phyloP scores from a whole-genome alignment of 371 early-diverging fungal genomes.

The Haplosporangium sp. region DNA sequence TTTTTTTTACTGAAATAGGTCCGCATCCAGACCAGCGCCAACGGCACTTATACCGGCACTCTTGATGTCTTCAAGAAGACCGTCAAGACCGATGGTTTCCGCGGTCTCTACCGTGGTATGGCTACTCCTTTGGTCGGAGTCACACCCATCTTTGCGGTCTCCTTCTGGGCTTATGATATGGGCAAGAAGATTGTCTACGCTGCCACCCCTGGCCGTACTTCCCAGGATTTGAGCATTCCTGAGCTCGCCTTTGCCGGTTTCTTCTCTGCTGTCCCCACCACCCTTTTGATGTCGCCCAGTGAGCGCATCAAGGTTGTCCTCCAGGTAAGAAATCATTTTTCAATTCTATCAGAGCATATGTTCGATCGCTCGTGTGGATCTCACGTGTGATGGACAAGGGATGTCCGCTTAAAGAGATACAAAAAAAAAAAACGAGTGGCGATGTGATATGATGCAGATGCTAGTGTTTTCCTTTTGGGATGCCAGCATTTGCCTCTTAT shows the following conservation, averaged over 20 bases:
- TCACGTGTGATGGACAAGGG: constrained; percentile 15
- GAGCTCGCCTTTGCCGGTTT: constrained; percentile 94
- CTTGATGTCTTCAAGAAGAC: constrained; percentile 92
- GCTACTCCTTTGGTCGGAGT: constrained; percentile 92
- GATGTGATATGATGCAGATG: no score
- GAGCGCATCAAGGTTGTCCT: constrained; percentile 96
- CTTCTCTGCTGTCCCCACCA: constrained; percentile 96
- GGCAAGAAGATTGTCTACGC: constrained; percentile 73
- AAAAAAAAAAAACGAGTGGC: no score
- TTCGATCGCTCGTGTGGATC: not conserved
- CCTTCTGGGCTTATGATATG: constrained; percentile 88
- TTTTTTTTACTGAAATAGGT: constrained; percentile 59
- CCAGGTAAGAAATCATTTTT: constrained; percentile 71
- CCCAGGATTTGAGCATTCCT: constrained; percentile 72
- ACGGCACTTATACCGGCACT: constrained; percentile 85
- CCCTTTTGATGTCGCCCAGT: constrained; percentile 92
- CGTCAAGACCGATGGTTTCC: constrained; percentile 87
- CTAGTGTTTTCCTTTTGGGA: no score
- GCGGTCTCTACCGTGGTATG: constrained; percentile 96
- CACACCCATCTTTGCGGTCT: constrained; percentile 95
- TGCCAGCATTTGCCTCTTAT: no score
- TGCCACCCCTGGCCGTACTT: constrained; percentile 67
- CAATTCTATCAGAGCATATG: not conserved
- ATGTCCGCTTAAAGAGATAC: not conserved
- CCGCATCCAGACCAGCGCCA: constrained; percentile 90